Evolutionary conservation across 2,329 filamentous ascomycete species (phyloP).

Genomic region (Phyllosticta citribraziliensis): DNA sequence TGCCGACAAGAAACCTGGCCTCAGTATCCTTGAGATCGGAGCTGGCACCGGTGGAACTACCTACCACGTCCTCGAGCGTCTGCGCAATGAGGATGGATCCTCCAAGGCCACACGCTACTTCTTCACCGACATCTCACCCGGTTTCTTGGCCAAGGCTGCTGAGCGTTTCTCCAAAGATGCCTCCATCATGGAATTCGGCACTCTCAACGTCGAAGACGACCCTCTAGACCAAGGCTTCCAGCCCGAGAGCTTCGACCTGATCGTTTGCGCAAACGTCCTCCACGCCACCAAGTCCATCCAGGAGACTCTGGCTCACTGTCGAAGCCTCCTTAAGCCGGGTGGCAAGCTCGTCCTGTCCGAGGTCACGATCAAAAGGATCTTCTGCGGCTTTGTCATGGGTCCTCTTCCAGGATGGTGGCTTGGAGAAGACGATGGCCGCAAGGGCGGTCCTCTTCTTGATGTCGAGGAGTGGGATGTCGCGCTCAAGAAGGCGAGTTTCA

Average conservation of each 20-base stretch:
- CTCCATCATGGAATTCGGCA: constrained; percentile 2
- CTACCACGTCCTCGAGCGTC: background rate
- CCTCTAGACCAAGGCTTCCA: constrained; percentile 9
- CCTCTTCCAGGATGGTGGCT: constrained; percentile 29
- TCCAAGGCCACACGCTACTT: constrained; percentile 9
- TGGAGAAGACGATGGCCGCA: constrained; percentile 21
- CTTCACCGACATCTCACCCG: constrained; percentile 17
- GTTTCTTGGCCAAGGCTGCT: constrained; percentile 13
- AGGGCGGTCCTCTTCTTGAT: constrained; percentile 15
- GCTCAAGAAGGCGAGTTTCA: background rate
- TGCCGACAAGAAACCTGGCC: background rate
- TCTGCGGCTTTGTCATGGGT: background rate
- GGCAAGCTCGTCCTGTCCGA: constrained; percentile 31
- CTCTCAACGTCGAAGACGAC: constrained; percentile 9
- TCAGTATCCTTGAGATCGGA: constrained; percentile 11
- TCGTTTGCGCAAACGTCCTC: constrained; percentile 10
- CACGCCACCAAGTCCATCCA: constrained; percentile 10
- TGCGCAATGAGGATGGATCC: background rate
- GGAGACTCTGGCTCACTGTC: constrained; percentile 11
- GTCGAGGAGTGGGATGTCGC: background rate
- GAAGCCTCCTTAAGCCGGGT: constrained; percentile 24
- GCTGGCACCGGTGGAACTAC: constrained; percentile 12
- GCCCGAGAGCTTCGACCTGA: constrained; percentile 5
- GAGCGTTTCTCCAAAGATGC: constrained; percentile 1
- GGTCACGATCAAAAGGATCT: constrained; percentile 11